These are phyloP conservation scores for Neurospora sp. DNA, from an alignment of 2,329 filamentous ascomycete genomes.

Conservation along the genomic window DNA sequence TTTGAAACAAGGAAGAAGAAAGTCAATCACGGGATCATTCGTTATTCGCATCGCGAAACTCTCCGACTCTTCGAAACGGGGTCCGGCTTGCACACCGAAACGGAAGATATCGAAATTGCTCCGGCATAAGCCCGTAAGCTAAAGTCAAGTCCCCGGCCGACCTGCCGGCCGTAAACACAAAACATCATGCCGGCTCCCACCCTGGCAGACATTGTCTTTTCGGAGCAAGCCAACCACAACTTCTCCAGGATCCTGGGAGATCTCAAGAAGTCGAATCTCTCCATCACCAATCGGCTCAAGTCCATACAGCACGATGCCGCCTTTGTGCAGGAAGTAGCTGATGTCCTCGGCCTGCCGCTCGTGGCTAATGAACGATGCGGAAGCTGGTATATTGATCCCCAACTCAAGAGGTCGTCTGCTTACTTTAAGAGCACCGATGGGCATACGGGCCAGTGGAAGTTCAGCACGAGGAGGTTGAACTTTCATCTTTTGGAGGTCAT, in stretches of 20 bases:
- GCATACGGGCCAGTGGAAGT: slow-evolving; percentile 82
- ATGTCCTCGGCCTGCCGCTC: slow-evolving; percentile 53
- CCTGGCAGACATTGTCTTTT: slow-evolving; percentile 38
- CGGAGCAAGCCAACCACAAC: slow-evolving; percentile 46
- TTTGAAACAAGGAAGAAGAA: not conserved
- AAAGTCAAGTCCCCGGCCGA: not conserved
- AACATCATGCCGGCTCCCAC: slow-evolving; percentile 19
- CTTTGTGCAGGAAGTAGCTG: slow-evolving; percentile 59
- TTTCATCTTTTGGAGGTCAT: slow-evolving; percentile 67
- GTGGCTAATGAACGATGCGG: slow-evolving; percentile 93
- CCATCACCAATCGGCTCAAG: slow-evolving; percentile 68
- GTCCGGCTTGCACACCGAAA: not conserved
- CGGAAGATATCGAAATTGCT: not conserved
- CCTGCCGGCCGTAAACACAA: not conserved
- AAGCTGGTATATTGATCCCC: slow-evolving; percentile 79
- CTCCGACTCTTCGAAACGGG: not conserved
- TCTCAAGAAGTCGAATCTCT: slow-evolving; percentile 67
- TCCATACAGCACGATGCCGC: slow-evolving; percentile 69
- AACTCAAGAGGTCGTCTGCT: slow-evolving; percentile 57
- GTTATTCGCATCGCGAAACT: not conserved
- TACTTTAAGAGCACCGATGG: slow-evolving; percentile 99
- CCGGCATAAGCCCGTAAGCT: not conserved
- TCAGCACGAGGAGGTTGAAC: slow-evolving; percentile 78
- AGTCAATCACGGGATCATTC: not conserved
- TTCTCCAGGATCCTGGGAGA: slow-evolving; percentile 61